phyloP scores from a whole-genome alignment of 768 basidiomycete genomes.

The Boletus fagicola region DNA sequence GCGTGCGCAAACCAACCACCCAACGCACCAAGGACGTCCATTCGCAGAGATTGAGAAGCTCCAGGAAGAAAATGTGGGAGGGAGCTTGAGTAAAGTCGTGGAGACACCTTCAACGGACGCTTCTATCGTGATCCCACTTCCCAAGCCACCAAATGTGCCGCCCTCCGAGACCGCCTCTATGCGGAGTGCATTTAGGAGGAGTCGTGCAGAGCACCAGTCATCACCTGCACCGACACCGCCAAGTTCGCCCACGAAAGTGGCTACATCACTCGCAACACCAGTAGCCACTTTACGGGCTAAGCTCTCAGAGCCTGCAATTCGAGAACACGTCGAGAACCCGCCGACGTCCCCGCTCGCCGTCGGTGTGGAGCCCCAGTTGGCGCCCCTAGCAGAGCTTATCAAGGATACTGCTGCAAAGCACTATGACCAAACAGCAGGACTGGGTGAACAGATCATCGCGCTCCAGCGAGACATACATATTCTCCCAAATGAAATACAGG shows the following conservation, averaged over 20 bases:
- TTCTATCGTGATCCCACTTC: slow-evolving; percentile 27
- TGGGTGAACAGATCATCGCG: slow-evolving; percentile 35
- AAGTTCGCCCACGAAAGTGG: slow-evolving; percentile 8
- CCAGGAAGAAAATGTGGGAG: slow-evolving; percentile 5
- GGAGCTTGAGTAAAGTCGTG: not conserved
- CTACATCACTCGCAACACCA: not conserved
- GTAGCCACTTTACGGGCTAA: slow-evolving; percentile 9
- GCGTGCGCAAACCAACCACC: slow-evolving; percentile 21
- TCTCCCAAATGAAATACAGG: slow-evolving; percentile 29
- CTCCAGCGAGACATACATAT: slow-evolving; percentile 31
- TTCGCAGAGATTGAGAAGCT: slow-evolving; percentile 29
- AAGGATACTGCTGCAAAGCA: slow-evolving; percentile 36
- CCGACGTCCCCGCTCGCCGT: slow-evolving; percentile 9
- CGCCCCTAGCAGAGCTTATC: slow-evolving; percentile 33
- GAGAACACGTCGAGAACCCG: slow-evolving; percentile 18
- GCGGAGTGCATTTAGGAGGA: slow-evolving; percentile 26
- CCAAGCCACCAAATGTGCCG: slow-evolving; percentile 9
- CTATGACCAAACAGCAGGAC: slow-evolving; percentile 35
- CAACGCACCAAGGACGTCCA: slow-evolving; percentile 11
- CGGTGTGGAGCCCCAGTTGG: slow-evolving; percentile 21
- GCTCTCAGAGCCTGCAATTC: slow-evolving; percentile 23
- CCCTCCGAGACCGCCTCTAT: slow-evolving; percentile 13
- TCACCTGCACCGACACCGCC: slow-evolving; percentile 10
- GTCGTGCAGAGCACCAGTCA: not conserved
- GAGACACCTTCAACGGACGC: slow-evolving; percentile 23